Evolutionary conservation across 495 filamentous ascomycete genomes (phyloP).

Genomic region (Penicillium fimorum): DNA sequence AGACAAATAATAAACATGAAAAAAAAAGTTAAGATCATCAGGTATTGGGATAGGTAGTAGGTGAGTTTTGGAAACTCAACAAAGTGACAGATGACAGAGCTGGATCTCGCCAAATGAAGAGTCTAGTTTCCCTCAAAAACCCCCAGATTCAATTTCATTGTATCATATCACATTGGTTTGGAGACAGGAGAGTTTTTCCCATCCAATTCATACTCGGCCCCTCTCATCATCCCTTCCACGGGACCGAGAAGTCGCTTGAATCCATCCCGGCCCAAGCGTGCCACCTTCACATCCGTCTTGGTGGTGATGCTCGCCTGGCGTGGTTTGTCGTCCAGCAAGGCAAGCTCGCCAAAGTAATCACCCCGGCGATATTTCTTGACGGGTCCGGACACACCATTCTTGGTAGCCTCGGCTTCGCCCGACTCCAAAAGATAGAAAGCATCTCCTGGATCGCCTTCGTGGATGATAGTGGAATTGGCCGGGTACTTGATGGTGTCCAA

Average conservation of each 20-base stretch:
- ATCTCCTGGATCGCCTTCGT: constrained; percentile 86
- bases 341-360: constrained; percentile 96
- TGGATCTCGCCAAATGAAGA: constrained; percentile 1
- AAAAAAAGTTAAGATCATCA: constrained; percentile 1
- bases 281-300: constrained; percentile 82
- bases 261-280: constrained; percentile 84
- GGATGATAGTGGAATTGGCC: constrained; percentile 78
- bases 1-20: constrained; percentile 6
- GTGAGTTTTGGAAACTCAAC: not conserved
- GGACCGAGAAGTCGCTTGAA: constrained; percentile 93
- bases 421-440: constrained; percentile 90
- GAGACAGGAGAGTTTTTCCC: constrained; percentile 28
- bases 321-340: constrained; percentile 87
- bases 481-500: constrained; percentile 86
- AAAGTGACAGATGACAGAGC: not conserved
- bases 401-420: constrained; percentile 85
- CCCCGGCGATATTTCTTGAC: constrained; percentile 84
- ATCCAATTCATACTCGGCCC: constrained; percentile 59
- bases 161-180: constrained; percentile 27
- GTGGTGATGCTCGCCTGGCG: constrained; percentile 88
- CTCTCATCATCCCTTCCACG: constrained; percentile 91
- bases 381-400: constrained; percentile 57
- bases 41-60: constrained; percentile 5
- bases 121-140: constrained; percentile 1
- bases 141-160: constrained; percentile 16